These are phyloP conservation scores for Saprolegnia diclina DNA, from an alignment of 352 stramenopile genomes.

Conservation along the genomic window DNA sequence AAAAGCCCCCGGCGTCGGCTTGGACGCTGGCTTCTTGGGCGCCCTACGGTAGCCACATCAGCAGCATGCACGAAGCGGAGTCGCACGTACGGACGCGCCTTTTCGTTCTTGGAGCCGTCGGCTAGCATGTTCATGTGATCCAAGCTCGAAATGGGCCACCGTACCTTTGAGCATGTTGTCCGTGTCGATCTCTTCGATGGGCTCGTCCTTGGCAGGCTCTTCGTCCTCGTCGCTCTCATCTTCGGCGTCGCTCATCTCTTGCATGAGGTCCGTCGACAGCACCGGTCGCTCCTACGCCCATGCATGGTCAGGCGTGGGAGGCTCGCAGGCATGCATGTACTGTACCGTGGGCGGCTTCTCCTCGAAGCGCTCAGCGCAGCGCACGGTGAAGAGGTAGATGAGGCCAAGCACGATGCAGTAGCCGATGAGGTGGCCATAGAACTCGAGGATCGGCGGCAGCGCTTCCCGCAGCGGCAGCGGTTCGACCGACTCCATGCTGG, in stretches of 20 bases:
- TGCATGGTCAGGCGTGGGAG: not conserved
- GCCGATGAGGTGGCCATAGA: not conserved
- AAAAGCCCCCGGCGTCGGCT: not conserved
- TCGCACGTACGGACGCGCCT: not conserved
- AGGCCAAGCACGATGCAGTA: constrained; percentile 5
- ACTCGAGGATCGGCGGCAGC: constrained; percentile 14
- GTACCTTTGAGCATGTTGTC: constrained; percentile 21
- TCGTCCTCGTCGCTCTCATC: constrained; percentile 3
- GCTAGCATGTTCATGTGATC: not conserved
- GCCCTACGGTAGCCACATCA: not conserved
- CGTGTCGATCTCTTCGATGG: constrained; percentile 18
- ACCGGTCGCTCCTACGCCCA: constrained; percentile 16
- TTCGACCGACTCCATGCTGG: not conserved
- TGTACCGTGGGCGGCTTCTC: constrained; percentile 12
- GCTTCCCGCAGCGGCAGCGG: not conserved
- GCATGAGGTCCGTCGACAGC: not conserved
- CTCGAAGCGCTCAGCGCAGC: not conserved
- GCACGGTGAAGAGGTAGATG: constrained; percentile 11
- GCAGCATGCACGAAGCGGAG: not conserved
- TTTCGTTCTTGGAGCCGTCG: constrained; percentile 12
- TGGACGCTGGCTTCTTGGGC: not conserved
- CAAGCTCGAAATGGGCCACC: not conserved
- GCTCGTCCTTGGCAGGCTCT: not conserved
- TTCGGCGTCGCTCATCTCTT: not conserved
- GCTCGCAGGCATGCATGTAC: not conserved